Percentiles rank a stretch among this genome's conserved stretches.
Evolutionary conservation across 2,329 filamentous ascomycete genomes (phyloP).

Genomic region (Didymellaceae sp.): DNA sequence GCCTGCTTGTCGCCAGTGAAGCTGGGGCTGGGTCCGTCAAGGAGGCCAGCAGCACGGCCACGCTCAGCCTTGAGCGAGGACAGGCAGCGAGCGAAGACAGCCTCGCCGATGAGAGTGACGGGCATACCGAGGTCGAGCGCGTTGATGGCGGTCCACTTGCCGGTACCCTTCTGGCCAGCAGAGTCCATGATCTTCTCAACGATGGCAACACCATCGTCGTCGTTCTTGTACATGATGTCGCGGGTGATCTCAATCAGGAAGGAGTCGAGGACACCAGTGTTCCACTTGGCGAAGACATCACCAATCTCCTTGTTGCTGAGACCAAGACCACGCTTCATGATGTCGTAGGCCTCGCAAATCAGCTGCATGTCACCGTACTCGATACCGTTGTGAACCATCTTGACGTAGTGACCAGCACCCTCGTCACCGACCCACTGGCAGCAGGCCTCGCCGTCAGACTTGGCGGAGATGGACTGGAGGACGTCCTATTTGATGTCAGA

Average conservation of each 20-base stretch:
- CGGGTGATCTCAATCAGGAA: conserved; percentile 99
- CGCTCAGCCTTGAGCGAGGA: conserved; percentile 95
- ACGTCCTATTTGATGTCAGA: conserved; percentile 67
- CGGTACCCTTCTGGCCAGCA: conserved; percentile 98
- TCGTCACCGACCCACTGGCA: conserved; percentile 99
- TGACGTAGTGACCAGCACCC: conserved; percentile 99
- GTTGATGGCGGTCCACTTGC: conserved; percentile 99
- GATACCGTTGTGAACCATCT: conserved; percentile 99
- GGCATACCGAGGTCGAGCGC: conserved; percentile 98
- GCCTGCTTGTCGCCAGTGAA: conserved; percentile 91
- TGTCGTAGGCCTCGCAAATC: conserved; percentile 99
- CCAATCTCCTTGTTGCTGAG: conserved; percentile 92
- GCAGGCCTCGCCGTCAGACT: conserved; percentile 96
- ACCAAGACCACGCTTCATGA: conserved; percentile 97
- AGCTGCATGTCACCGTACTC: conserved; percentile 99
- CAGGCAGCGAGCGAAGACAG: conserved; percentile 93
- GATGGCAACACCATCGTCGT: conserved; percentile 87
- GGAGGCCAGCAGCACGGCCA: conserved; percentile 77
- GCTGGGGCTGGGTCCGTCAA: conserved; percentile 76
- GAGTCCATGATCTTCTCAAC: conserved; percentile 99
- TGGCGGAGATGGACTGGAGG: conserved; percentile 96
- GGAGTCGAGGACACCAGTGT: conserved; percentile 94
- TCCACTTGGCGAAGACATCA: conserved; percentile 94
- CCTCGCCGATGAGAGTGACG: conserved; percentile 96
- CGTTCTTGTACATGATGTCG: conserved; percentile 98